phyloP scores from a whole-genome alignment of 257 asterid genomes.

The Pogostemon cablin region DNA sequence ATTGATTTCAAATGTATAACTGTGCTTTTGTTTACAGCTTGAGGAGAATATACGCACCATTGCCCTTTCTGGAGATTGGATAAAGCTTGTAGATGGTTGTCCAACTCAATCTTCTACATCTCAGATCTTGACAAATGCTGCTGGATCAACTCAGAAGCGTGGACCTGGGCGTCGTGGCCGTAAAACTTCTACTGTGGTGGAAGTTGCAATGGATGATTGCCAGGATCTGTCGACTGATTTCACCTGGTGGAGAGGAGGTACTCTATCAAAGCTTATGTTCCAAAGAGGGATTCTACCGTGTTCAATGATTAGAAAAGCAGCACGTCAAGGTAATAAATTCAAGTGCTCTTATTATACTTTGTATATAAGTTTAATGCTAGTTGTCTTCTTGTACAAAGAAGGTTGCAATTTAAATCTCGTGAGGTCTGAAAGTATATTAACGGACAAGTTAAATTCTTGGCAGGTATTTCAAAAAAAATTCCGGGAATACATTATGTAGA shows the following conservation, averaged over 20 bases:
- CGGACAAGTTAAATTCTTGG: slow-evolving; percentile 34
- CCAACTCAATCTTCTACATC: slow-evolving; percentile 53
- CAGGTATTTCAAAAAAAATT: slow-evolving; percentile 71
- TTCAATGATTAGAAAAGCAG: slow-evolving; percentile 61
- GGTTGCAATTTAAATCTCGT: slow-evolving; percentile 22
- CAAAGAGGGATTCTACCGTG: slow-evolving; percentile 67
- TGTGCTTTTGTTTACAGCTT: slow-evolving; percentile 51
- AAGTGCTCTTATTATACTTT: slow-evolving; percentile 18
- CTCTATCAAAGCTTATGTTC: slow-evolving; percentile 60
- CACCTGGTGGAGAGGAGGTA: slow-evolving; percentile 92
- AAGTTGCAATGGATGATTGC: slow-evolving; percentile 50
- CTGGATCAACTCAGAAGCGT: slow-evolving; percentile 76
- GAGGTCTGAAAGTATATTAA: slow-evolving; percentile 12
- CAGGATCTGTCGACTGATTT: slow-evolving; percentile 48
- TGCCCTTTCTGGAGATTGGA: slow-evolving; percentile 85
- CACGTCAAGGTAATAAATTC: slow-evolving; percentile 63
- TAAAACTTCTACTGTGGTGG: slow-evolving; percentile 52
- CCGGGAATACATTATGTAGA: slow-evolving; percentile 64
- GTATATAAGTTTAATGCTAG: slow-evolving; percentile 27
- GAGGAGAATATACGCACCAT: slow-evolving; percentile 76
- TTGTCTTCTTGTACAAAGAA: slow-evolving; percentile 21
- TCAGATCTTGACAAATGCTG: slow-evolving; percentile 52
- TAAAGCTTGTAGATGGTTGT: slow-evolving; percentile 61
- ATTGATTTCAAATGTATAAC: slow-evolving; percentile 27
- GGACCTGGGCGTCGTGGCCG: slow-evolving; percentile 88